Conservation (phyloP, 2,329 filamentous ascomycete genomes). For the Kalmusia sp. region DNA sequence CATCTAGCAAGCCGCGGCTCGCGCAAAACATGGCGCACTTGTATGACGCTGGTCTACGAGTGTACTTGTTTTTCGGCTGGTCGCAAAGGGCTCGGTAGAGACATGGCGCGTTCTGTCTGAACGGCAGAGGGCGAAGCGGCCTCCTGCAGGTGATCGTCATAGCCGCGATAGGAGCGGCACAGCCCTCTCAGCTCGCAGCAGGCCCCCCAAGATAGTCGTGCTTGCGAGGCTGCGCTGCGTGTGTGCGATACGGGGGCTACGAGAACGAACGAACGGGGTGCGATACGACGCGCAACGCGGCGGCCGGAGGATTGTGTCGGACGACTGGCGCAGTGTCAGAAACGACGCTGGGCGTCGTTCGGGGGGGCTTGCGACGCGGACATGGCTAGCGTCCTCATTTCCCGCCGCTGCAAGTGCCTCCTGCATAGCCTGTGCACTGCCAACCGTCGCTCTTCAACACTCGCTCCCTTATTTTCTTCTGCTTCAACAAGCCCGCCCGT, state of each 20-base stretch:
- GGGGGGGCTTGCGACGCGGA: conserved; percentile 3
- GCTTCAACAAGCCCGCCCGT: conserved; percentile 20
- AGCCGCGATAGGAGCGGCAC: conserved; percentile 13
- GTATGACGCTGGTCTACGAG: neutral
- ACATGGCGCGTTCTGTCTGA: neutral
- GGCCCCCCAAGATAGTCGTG: neutral
- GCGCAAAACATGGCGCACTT: neutral
- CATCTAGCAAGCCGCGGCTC: neutral
- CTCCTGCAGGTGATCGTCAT: conserved; percentile 30
- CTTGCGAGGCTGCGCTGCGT: neutral
- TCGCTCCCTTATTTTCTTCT: conserved; percentile 11
- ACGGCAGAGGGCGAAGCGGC: conserved; percentile 5
- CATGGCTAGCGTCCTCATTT: conserved; percentile 7
- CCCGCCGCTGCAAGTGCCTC: conserved; percentile 1
- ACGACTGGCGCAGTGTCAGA: neutral
- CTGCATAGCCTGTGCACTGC: conserved; percentile 21
- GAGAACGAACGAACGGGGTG: too few relatives aligned
- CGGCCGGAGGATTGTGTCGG: neutral
- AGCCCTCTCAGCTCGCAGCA: conserved; percentile 10
- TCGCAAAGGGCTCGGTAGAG: neutral
- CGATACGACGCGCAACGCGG: neutral
- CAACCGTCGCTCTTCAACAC: conserved; percentile 22
- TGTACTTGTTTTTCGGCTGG: too few relatives aligned
- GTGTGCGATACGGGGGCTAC: too few relatives aligned
- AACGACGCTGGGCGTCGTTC: neutral